Conservation (phyloP, 2,329 filamentous ascomycete species). For the Colletotrichum spinosum region DNA sequence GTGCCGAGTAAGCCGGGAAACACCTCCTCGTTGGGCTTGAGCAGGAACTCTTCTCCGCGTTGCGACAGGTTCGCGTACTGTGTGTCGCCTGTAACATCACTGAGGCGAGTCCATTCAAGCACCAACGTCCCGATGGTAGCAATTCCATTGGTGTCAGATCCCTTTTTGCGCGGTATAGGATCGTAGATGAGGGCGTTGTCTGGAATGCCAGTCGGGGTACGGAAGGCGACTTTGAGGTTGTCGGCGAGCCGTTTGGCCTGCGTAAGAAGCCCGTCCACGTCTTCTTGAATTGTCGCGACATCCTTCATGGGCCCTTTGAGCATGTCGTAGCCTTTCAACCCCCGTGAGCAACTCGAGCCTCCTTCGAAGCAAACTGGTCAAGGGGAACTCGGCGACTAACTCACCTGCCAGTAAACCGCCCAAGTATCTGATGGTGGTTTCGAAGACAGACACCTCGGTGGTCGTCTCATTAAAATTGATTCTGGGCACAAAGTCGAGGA, state of each 20-base stretch:
- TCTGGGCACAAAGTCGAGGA: constrained; percentile 75
- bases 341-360: neutral
- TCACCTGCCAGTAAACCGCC: constrained; percentile 81
- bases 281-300: constrained; percentile 55
- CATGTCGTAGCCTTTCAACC: constrained; percentile 71
- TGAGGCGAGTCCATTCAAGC: constrained; percentile 85
- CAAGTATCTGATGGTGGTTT: constrained; percentile 90
- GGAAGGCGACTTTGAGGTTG: constrained; percentile 80
- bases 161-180: constrained; percentile 60
- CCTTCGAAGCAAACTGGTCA: neutral
- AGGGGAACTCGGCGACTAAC: neutral
- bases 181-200: constrained; percentile 75
- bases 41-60: constrained; percentile 75
- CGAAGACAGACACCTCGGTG: constrained; percentile 79
- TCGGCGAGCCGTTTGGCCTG: constrained; percentile 79
- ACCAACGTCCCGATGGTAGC: constrained; percentile 83
- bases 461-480: constrained; percentile 77
- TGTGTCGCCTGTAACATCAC: constrained; percentile 76
- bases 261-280: constrained; percentile 69
- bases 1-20: constrained; percentile 83
- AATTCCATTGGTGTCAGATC: constrained; percentile 72
- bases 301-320: constrained; percentile 73
- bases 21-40: constrained; percentile 76
- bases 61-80: constrained; percentile 76
- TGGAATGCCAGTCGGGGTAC: constrained; percentile 81